These are phyloP conservation scores for Cucumis melo DNA, from an alignment of 306 rosid species.

Conservation along the genomic window DNA sequence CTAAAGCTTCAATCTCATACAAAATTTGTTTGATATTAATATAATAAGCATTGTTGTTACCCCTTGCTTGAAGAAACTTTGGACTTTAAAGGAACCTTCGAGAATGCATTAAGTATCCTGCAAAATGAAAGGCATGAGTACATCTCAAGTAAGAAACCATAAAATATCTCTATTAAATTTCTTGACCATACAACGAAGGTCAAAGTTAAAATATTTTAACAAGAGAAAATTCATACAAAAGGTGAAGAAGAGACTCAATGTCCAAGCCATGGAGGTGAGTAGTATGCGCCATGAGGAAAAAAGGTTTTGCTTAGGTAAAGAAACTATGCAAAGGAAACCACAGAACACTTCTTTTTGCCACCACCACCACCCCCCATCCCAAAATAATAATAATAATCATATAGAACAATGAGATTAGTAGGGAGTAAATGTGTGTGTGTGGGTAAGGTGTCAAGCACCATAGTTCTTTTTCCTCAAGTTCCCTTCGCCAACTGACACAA, in stretches of 20 bases:
- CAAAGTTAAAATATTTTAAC: neutral
- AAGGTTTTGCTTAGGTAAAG: neutral
- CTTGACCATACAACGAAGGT: neutral
- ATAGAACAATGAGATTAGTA: neutral
- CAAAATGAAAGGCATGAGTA: conserved; percentile 5
- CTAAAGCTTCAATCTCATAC: neutral
- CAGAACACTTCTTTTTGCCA: neutral
- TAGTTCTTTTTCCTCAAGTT: neutral
- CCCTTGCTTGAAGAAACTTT: conserved; percentile 46
- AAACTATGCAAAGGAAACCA: neutral
- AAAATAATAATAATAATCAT: no score
- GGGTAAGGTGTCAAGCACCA: neutral
- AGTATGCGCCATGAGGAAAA: neutral
- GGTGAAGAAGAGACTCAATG: neutral
- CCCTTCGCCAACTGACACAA: neutral
- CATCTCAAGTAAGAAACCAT: neutral
- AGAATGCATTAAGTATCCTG: conserved; percentile 75
- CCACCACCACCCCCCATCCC: neutral
- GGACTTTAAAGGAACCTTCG: conserved; percentile 57
- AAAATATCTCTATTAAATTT: neutral
- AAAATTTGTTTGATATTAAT: neutral
- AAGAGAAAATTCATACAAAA: neutral
- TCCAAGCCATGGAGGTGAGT: neutral
- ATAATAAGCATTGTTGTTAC: conserved; percentile 16
- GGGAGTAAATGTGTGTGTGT: neutral